Base-by-base conservation (phyloP, 805 yeast genomes). In the Candida boleticola region DNA sequence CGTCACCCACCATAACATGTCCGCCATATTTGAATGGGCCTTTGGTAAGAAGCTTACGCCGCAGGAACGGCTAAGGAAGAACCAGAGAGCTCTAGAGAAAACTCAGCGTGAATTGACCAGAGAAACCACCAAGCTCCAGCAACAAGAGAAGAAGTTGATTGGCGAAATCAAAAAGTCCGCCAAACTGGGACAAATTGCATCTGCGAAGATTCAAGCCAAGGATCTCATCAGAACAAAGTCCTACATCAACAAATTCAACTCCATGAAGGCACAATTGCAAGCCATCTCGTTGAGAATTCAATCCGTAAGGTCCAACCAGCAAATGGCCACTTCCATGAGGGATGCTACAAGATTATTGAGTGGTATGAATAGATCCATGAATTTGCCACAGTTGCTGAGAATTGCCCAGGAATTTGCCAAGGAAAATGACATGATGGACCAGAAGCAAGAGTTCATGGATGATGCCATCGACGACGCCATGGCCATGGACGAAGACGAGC, bases 401-500 rank as follows among this genome's bases (percentile, higher is more conserved):
- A 93, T 93, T 17, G 89, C 97, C 2, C 90, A 88, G 85, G 98
- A 93, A 55, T 93, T 93, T 63, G 96, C 93, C 56, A 82, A 80
- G 55, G 96, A 92, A 57, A 88, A 86, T 63, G 99, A 95, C 59
- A 70, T 95, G 53, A 93, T 93, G 98, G 97, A 92, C 63, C 99
- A 93, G 67, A 83, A 96, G 57, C 98, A 95, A 63, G 99, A 95
- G 61, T 88, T 95, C 80, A 93, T 93, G 85, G 99, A 93, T 60
- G 99, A 93, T 60, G 95, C 97, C 16, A 84, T 93, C 54, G 99
- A 93, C 59, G 97, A 92, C 61, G 86, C 93, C 16, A 89, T 93
- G 93, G 96, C 85, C 41, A 89, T 83, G 55, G 97, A 88, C 54
- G 71, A 65, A 21, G 71, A 64, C 43, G 80, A 87, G 44, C 85